These are phyloP conservation scores for Anacardium occidentale DNA, from an alignment of 345 rosid genomes.

Conservation along the genomic window DNA sequence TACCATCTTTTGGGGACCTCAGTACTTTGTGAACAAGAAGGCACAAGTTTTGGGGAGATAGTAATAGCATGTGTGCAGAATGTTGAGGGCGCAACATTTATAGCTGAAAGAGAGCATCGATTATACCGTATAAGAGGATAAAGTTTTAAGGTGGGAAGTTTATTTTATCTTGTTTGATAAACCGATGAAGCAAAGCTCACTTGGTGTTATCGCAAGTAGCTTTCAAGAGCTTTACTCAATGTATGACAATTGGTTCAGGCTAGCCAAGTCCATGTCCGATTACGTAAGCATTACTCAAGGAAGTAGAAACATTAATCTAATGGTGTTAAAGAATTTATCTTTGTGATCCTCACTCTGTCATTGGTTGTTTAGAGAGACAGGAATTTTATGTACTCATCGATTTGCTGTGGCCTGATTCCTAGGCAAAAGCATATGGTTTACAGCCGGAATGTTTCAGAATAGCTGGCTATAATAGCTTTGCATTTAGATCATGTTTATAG, in stretches of 20 bases:
- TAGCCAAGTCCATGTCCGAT: background rate
- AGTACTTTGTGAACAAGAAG: too few relatives aligned
- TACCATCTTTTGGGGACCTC: background rate
- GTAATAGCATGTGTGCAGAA: background rate
- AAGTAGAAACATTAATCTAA: background rate
- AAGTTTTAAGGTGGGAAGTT: background rate
- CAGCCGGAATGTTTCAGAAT: too few relatives aligned
- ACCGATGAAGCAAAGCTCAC: slow-evolving; percentile 9
- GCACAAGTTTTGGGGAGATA: background rate
- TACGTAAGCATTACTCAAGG: background rate
- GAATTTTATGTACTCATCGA: background rate
- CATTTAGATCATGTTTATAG: too few relatives aligned
- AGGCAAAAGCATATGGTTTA: too few relatives aligned
- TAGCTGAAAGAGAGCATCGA: background rate
- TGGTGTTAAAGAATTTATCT: background rate
- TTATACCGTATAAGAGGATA: background rate
- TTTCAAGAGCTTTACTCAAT: background rate
- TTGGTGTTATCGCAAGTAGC: background rate
- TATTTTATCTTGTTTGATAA: background rate
- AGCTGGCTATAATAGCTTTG: too few relatives aligned
- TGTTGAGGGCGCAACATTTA: background rate
- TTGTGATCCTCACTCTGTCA: background rate
- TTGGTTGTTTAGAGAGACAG: too few relatives aligned
- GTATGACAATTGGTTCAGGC: background rate
- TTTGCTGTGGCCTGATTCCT: background rate